These are phyloP conservation scores for Colletotrichum sojae DNA, from an alignment of 2,329 filamentous ascomycete species.

Conservation along the genomic window DNA sequence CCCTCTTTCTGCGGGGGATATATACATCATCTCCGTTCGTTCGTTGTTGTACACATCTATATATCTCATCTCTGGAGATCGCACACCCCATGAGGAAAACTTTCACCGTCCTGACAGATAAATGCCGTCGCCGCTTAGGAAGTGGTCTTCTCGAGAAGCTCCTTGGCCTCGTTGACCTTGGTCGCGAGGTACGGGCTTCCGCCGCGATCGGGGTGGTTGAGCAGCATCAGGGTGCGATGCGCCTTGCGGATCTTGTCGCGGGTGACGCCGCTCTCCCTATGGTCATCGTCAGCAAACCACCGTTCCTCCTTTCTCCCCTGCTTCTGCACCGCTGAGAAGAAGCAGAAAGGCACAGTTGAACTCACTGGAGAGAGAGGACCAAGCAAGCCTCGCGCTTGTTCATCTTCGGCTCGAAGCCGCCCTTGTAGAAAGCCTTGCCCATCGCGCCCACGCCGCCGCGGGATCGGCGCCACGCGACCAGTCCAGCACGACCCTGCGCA, in stretches of 20 bases:
- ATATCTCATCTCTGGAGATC: not conserved
- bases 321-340: too few species aligned
- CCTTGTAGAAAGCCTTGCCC: constrained; percentile 96
- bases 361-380: constrained; percentile 90
- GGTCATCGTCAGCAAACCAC: not conserved
- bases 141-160: constrained; percentile 85
- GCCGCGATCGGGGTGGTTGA: constrained; percentile 98
- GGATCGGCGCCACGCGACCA: constrained; percentile 89
- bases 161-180: constrained; percentile 99
- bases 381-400: constrained; percentile 90
- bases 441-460: constrained; percentile 83
- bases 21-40: not conserved
- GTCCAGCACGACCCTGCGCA: constrained; percentile 86
- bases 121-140: constrained; percentile 35
- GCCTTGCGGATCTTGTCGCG: constrained; percentile 97
- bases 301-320: too few species aligned
- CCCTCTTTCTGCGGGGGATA: not conserved
- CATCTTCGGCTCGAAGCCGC: constrained; percentile 98
- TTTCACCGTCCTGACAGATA: not conserved
- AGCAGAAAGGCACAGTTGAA: too few species aligned
- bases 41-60: constrained; percentile 25
- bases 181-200: constrained; percentile 97
- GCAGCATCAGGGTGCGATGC: constrained; percentile 94
- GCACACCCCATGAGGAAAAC: too few species aligned
- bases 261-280: constrained; percentile 86